Base-by-base conservation (phyloP, 306 rosid species). In the Clitoria ternatea region DNA sequence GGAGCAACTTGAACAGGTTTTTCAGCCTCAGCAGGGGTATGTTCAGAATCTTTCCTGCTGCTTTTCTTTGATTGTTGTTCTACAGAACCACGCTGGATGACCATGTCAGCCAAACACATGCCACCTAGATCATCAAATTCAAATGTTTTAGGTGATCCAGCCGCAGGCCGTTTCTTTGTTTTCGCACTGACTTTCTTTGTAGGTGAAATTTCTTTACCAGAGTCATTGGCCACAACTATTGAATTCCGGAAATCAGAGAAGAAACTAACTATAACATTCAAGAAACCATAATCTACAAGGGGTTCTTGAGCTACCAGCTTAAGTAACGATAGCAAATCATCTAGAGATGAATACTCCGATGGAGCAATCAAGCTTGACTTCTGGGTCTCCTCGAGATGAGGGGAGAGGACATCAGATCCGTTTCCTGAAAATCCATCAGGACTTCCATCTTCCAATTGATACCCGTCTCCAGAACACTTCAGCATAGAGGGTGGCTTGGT, bases 201-300 rank as follows among this genome's bases (percentile, higher is more conserved):
- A 27, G 75, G 65, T 33, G 57, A 54, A 52, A 33, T 81, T 72
- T 79, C 96, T 47, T 66, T 52, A 55, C 69, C 84, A 65, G 84
- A 67, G 69, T 45, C 72, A 65, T 73, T 79, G 30, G 79, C 82
- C 56, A 64, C 66, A 60, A 68, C 49, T 59, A 87, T 50, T 14
- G 96, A 88, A 80, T 90, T 92, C 77, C 97, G 84, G 62, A 88
- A 94, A 82, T 94, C 97, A 36, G 95, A 81, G 84, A 94, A 94
- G 86, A 94, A 91, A 60, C 87, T 89, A 36, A 80, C 84, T 22
- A 91, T 49, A 68, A 81, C 76, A 33, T 77, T 80, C 53, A 70
- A 77, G 67, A 77, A 80, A 56, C 74, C 73, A 42, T 76, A 64
- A 62, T 79, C 88, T 56, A 76, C 88, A 57, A 15, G 24, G 62